Evolutionary conservation across 768 basidiomycete genomes (phyloP).

Genomic region (Astraeus odoratus): DNA sequence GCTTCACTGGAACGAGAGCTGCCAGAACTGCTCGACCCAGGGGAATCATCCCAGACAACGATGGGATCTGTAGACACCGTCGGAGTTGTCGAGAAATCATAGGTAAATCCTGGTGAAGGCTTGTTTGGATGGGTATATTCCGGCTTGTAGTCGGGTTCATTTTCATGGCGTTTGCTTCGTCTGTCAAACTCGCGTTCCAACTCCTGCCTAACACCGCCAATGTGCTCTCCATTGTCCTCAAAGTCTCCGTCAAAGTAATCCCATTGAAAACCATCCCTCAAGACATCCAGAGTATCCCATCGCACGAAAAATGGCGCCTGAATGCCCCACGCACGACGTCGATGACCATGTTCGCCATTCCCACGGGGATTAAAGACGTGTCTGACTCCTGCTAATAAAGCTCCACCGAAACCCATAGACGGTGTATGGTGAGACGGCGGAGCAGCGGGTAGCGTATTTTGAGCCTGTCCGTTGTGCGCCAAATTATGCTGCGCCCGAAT

Average conservation of each 20-base stretch:
- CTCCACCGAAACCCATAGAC: slow-evolving; percentile 60
- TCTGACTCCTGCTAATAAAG: slow-evolving; percentile 40
- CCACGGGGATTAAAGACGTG: slow-evolving; percentile 17
- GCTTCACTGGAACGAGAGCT: slow-evolving; percentile 26
- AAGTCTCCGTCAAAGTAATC: slow-evolving; percentile 10
- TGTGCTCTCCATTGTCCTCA: slow-evolving; percentile 9
- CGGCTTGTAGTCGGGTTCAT: slow-evolving; percentile 41
- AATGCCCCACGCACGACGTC: slow-evolving; percentile 17
- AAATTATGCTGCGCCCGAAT: slow-evolving; percentile 18
- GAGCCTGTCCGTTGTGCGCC: slow-evolving; percentile 18
- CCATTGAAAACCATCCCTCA: slow-evolving; percentile 8
- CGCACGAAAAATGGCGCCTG: slow-evolving; percentile 22
- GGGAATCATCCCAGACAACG: slow-evolving; percentile 42
- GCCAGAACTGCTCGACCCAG: slow-evolving; percentile 14
- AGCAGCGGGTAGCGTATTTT: slow-evolving; percentile 31
- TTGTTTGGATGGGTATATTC: slow-evolving; percentile 60
- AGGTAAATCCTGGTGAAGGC: slow-evolving; percentile 57
- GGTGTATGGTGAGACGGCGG: slow-evolving; percentile 52
- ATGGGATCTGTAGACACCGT: slow-evolving; percentile 23
- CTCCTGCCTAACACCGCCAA: slow-evolving; percentile 13
- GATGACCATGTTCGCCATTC: slow-evolving; percentile 2
- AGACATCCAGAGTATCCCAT: slow-evolving; percentile 23
- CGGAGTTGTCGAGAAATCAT: slow-evolving; percentile 47
- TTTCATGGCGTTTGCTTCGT: slow-evolving; percentile 8
- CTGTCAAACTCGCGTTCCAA: slow-evolving; percentile 20